Evolutionary conservation across 169 alveolate species (phyloP).

Genomic region (Babesia bovis): DNA sequence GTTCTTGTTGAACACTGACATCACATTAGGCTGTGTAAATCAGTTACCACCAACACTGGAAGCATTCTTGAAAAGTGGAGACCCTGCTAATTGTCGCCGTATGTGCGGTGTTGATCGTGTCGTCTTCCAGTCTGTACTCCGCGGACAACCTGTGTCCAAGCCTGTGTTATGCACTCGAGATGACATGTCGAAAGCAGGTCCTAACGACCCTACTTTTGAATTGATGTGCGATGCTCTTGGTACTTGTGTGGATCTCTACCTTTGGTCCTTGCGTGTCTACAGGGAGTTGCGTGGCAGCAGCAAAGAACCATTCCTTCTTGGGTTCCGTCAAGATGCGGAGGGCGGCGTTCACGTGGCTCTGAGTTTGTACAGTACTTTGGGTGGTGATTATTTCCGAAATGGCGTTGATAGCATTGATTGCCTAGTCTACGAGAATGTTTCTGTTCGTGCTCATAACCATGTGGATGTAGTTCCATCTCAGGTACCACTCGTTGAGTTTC

Average conservation of each 20-base stretch:
- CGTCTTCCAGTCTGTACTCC: conserved; percentile 1
- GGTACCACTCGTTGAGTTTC: background rate
- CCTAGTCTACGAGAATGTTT: background rate
- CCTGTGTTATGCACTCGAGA: background rate
- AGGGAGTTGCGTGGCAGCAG: conserved; percentile 23
- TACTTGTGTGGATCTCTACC: conserved; percentile 19
- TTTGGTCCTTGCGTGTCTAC: conserved; percentile 28
- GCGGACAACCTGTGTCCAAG: background rate
- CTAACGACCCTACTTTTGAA: conserved; percentile 21
- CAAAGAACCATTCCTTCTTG: conserved; percentile 8
- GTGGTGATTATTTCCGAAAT: background rate
- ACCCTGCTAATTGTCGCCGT: background rate
- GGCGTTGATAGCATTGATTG: background rate
- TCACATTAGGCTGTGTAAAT: conserved; percentile 1
- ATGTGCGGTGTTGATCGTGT: conserved; percentile 20
- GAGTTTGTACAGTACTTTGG: background rate
- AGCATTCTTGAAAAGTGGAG: conserved; percentile 15
- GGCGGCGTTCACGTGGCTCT: background rate
- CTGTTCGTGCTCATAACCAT: background rate
- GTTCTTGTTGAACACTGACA: conserved; percentile 7
- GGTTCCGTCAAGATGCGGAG: background rate
- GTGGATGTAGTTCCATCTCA: conserved; percentile 35
- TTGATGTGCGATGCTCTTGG: conserved; percentile 7
- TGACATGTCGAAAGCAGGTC: background rate
- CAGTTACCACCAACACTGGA: conserved; percentile 22